Evolutionary conservation across 352 stramenopile species (phyloP), one percentile per base, ranked within the genome.

Genomic region (Halophytophthora polymorphica): DNA sequence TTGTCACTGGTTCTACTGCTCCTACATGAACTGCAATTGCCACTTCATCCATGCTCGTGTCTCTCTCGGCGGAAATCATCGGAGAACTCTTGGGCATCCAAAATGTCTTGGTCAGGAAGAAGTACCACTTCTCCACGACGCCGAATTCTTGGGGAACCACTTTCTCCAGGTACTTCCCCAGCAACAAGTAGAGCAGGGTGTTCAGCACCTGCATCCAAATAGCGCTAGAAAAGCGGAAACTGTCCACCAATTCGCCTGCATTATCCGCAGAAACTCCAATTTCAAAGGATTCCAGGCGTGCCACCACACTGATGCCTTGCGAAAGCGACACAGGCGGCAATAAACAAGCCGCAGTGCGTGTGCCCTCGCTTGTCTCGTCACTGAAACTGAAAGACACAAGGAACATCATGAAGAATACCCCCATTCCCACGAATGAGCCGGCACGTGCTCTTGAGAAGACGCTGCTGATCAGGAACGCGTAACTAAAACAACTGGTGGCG

Each of bases 121-220:
- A 98, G 64, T 96, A 96, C 81, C 88, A 98, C 3, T 80, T 86
- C 22, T 92, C 69, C 0, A 66, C 46, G 17, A 93, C 81, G 15
- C 95, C 95, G 46, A 95, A 98, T 45, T 98, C 88, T 36, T 85
- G 89, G 3, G 95, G 95, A n/a, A 97, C 60, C 13, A 98, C 88
- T 43, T 86, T 73, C 46, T 97, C 92, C 3, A 97, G 72, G 68
- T 98, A 98, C 42, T 69, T 69, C 0, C 77, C 93, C 1, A 98
- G 17, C 11, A 90, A 3, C 39, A 81, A 64, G 59, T 97, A 98
- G 15, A 98, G 35, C 17, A 96, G 21, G 5, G 80, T 83, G 55
- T 98, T 93, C 0, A 98, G n/a, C 7, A 96, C 31, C 43, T 98
- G 77, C 71, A 97, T 93, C 39, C 58, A 60, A 23, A 98, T 61